Evolutionary conservation across 148 eudicot species (phyloP).

Genomic region (Spergularia bocconei): DNA sequence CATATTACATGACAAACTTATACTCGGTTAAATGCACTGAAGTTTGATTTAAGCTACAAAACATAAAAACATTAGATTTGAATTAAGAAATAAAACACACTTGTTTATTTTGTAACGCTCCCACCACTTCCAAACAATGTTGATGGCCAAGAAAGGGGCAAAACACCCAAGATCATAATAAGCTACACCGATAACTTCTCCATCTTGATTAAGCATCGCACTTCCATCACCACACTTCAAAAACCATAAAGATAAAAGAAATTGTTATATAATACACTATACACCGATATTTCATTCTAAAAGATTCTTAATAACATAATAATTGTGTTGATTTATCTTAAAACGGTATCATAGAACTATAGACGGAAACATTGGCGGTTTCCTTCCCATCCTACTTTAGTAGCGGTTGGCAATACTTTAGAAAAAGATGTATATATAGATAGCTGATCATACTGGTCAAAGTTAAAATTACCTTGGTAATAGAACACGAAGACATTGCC

Average conservation of each 20-base stretch:
- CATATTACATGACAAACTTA: too few relatives aligned
- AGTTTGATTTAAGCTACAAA: too few relatives aligned
- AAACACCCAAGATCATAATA: not conserved
- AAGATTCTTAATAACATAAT: too few relatives aligned
- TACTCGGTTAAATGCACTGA: too few relatives aligned
- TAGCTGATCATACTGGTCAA: not conserved
- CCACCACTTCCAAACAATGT: slow-evolving; percentile 20
- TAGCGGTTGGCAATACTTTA: not conserved
- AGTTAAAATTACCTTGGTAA: not conserved
- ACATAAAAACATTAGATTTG: not conserved
- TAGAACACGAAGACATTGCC: not conserved
- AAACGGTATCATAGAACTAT: too few relatives aligned
- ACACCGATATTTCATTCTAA: too few relatives aligned
- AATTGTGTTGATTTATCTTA: too few relatives aligned
- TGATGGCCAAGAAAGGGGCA: slow-evolving; percentile 22
- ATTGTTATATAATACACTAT: not conserved
- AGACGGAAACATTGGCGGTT: too few relatives aligned
- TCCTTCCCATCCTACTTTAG: too few relatives aligned
- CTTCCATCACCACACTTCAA: slow-evolving; percentile 7
- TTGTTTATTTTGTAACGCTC: slow-evolving; percentile 8
- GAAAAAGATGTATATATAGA: not conserved
- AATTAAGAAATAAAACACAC: slow-evolving; percentile 3
- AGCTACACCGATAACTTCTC: slow-evolving; percentile 18
- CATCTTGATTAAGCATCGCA: slow-evolving; percentile 11
- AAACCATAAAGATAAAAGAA: not conserved